Percentiles rank a stretch among this genome's conserved stretches.
phyloP scores from a whole-genome alignment of 352 stramenopile species.

The Phytophthora pini region DNA sequence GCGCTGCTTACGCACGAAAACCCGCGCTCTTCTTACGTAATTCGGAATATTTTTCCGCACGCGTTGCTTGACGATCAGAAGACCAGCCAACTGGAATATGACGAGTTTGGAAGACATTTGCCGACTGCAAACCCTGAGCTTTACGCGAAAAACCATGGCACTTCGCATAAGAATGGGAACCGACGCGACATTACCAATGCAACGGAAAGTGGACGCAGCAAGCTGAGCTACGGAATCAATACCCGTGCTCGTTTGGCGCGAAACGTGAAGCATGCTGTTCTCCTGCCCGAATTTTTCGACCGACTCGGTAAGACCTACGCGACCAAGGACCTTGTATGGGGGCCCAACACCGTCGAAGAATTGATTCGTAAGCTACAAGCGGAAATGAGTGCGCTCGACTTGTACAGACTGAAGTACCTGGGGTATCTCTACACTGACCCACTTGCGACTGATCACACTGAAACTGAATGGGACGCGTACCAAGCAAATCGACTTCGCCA shows the following conservation, averaged over 20 bases:
- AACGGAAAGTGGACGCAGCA: conserved; percentile 75
- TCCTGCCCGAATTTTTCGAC: conserved; percentile 90
- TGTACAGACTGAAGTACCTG: conserved; percentile 83
- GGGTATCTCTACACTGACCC: conserved; percentile 86
- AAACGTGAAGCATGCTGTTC: conserved; percentile 80
- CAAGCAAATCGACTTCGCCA: conserved; percentile 29
- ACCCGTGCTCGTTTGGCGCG: conserved; percentile 76
- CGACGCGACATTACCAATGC: conserved; percentile 66
- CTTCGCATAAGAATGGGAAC: conserved; percentile 53
- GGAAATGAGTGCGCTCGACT: conserved; percentile 76
- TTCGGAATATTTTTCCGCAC: conserved; percentile 87
- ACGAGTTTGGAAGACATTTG: conserved; percentile 83
- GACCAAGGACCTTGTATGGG: conserved; percentile 88
- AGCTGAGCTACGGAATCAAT: conserved; percentile 77
- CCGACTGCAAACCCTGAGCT: conserved; percentile 59
- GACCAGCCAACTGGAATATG: conserved; percentile 76
- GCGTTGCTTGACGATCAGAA: conserved; percentile 82
- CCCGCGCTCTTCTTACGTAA: conserved; percentile 78
- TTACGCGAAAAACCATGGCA: conserved; percentile 45
- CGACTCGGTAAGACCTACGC: conserved; percentile 73
- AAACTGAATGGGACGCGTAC: conserved; percentile 51
- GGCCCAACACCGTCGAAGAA: conserved; percentile 72
- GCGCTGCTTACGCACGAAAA: conserved; percentile 89
- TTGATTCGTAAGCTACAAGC: conserved; percentile 73
- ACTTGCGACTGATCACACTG: conserved; percentile 62